A percentile compares a stretch with the other conserved stretches of the same genome.
Conservation (phyloP, 768 basidiomycete species). For the Leccinum pellstonianum region DNA sequence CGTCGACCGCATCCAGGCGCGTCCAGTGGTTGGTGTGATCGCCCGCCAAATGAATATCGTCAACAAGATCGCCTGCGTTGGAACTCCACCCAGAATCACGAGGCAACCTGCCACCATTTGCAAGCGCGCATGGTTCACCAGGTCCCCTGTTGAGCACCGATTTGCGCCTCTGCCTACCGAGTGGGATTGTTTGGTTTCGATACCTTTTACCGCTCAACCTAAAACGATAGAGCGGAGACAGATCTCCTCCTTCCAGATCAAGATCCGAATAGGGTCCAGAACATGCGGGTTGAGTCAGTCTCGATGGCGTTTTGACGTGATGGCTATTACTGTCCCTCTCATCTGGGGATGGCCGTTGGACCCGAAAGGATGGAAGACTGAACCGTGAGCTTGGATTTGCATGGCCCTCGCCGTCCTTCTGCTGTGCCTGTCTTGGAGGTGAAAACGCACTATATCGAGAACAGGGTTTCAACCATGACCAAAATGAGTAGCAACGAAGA, state of each 20-base stretch:
- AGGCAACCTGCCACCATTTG: background rate
- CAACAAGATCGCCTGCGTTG: background rate
- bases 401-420: background rate
- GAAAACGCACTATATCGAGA: conserved; percentile 7
- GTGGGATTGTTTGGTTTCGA: background rate
- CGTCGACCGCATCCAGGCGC: background rate
- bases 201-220: background rate
- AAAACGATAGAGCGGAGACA: background rate
- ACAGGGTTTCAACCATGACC: conserved; percentile 13
- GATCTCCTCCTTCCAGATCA: conserved; percentile 4
- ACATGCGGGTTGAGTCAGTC: background rate
- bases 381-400: conserved; percentile 16
- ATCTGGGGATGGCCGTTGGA: conserved; percentile 18
- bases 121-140: background rate
- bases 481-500: conserved; percentile 3
- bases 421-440: conserved; percentile 12
- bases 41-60: background rate
- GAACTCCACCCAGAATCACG: background rate
- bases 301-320: conserved; percentile 4
- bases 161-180: background rate
- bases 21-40: background rate
- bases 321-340: background rate
- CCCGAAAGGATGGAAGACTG: conserved; percentile 18
- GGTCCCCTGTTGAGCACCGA: background rate
- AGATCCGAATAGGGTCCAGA: background rate